These are phyloP conservation scores for Lyophyllum semitale DNA, from an alignment of 768 basidiomycete genomes.

Conservation along the genomic window DNA sequence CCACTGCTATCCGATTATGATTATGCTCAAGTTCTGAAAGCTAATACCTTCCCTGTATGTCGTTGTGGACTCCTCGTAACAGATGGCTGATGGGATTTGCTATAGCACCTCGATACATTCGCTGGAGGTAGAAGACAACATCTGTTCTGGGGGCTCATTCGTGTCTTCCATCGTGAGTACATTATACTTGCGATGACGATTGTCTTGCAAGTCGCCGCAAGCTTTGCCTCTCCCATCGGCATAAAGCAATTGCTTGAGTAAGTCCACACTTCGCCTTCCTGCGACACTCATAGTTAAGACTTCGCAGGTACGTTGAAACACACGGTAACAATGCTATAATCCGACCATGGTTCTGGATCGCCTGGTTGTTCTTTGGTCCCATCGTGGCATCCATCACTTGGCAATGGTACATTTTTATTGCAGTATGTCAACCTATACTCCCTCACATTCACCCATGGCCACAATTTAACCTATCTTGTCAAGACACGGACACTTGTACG, in stretches of 20 bases:
- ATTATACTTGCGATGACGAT: slow-evolving; percentile 28
- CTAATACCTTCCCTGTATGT: slow-evolving; percentile 30
- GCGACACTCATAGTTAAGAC: neutral
- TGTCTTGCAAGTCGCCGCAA: slow-evolving; percentile 23
- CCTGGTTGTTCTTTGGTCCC: slow-evolving; percentile 50
- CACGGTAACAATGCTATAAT: slow-evolving; percentile 47
- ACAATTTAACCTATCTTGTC: slow-evolving; percentile 4
- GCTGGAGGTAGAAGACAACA: slow-evolving; percentile 40
- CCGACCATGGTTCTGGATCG: slow-evolving; percentile 73
- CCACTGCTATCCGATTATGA: slow-evolving; percentile 72
- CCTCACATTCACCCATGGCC: neutral
- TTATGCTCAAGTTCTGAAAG: slow-evolving; percentile 26
- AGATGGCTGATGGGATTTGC: neutral
- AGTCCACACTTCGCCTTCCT: slow-evolving; percentile 1
- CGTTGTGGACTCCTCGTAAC: neutral
- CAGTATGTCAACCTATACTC: slow-evolving; percentile 28
- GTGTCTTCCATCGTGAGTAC: slow-evolving; percentile 37
- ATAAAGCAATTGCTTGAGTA: slow-evolving; percentile 44
- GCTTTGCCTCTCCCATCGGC: slow-evolving; percentile 39
- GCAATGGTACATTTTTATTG: slow-evolving; percentile 56
- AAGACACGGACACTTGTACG: slow-evolving; percentile 51
- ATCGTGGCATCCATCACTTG: slow-evolving; percentile 40
- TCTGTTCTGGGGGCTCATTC: slow-evolving; percentile 47
- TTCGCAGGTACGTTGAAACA: slow-evolving; percentile 58
- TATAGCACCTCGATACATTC: slow-evolving; percentile 40